phyloP scores from a whole-genome alignment of 2,329 filamentous ascomycete species.

The Colletotrichum lupini region DNA sequence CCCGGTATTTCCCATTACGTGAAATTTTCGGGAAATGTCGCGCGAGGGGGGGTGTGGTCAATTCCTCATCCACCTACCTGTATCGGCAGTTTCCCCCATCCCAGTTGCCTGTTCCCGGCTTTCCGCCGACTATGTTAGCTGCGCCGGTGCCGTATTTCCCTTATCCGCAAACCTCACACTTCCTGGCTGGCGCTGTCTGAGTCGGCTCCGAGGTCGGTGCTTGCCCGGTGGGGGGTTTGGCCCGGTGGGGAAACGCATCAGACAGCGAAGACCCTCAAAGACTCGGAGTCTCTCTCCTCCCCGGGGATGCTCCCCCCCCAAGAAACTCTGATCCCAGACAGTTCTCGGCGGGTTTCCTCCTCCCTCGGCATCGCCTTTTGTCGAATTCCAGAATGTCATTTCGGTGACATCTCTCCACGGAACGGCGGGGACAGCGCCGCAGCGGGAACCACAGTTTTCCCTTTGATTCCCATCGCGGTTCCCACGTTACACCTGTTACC shows the following conservation, averaged over 20 bases:
- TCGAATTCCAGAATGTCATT: neutral
- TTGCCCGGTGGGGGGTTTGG: neutral
- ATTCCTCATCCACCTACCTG: neutral
- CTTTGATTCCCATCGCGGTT: neutral
- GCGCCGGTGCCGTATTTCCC: neutral
- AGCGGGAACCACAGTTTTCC: conserved; percentile 1
- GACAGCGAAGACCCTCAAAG: neutral
- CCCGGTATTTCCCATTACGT: conserved; percentile 29
- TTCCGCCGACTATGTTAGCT: too few relatives aligned
- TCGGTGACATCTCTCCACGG: conserved; percentile 13
- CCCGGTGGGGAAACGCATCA: neutral
- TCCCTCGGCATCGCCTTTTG: neutral
- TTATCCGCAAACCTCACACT: neutral
- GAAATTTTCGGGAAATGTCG: conserved; percentile 24
- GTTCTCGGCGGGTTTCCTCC: conserved; percentile 1
- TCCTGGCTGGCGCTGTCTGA: neutral
- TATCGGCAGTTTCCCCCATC: neutral
- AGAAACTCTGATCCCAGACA: neutral
- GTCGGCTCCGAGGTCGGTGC: neutral
- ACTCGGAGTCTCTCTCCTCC: neutral
- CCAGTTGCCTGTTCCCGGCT: neutral
- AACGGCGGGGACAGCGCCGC: neutral
- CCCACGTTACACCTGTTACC: neutral
- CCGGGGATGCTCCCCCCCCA: neutral
- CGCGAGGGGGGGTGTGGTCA: neutral